phyloP scores from a whole-genome alignment of 129 eudicot genomes.

The carrot (Daucus carota) region DNA sequence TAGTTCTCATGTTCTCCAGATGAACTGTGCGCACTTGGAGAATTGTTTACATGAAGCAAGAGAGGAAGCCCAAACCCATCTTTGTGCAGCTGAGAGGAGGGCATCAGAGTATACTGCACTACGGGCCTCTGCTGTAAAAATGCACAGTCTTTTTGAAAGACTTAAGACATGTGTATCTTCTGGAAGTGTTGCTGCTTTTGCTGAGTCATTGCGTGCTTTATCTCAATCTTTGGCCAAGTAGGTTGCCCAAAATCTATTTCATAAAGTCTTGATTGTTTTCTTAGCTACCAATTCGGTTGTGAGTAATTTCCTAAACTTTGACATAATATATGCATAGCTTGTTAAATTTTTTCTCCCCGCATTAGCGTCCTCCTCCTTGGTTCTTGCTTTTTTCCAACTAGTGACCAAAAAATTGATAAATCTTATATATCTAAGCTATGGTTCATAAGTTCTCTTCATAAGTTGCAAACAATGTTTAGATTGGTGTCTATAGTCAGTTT shows the following conservation, averaged over 20 bases:
- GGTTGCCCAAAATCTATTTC: constrained; percentile 9
- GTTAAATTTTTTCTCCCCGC: neutral
- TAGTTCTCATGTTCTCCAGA: constrained; percentile 33
- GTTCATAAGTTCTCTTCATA: neutral
- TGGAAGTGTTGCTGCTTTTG: constrained; percentile 46
- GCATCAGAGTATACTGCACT: constrained; percentile 69
- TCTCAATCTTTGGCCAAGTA: constrained; percentile 84
- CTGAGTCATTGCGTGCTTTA: constrained; percentile 61
- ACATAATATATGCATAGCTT: neutral
- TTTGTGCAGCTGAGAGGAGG: constrained; percentile 71
- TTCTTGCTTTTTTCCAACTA: neutral
- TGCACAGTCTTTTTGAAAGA: constrained; percentile 74
- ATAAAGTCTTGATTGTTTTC: too few species aligned
- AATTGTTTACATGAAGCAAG: constrained; percentile 88
- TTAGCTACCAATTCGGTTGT: neutral
- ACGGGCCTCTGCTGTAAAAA: constrained; percentile 64
- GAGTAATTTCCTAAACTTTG: neutral
- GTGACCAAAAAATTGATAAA: neutral
- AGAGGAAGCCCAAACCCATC: constrained; percentile 91
- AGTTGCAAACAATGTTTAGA: neutral
- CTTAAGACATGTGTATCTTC: constrained; percentile 60
- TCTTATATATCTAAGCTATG: neutral
- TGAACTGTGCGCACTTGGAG: constrained; percentile 86
- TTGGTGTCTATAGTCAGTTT: neutral
- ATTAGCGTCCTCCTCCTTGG: neutral